Conservation (phyloP, 352 stramenopile species). For the Globisporangium irregulare region DNA sequence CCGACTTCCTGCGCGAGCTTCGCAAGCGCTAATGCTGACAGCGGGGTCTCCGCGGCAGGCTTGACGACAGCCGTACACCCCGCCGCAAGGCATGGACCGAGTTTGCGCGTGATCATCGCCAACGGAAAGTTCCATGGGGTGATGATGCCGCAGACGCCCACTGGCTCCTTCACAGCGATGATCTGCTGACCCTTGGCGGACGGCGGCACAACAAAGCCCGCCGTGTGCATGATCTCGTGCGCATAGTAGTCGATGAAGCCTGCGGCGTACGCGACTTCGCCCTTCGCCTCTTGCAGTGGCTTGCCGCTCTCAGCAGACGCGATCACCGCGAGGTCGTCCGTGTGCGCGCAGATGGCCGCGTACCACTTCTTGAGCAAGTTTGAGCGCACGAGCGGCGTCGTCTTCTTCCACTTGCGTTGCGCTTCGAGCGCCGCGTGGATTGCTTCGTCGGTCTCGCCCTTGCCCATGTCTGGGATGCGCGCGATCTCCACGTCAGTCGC, state of each 20-base stretch:
- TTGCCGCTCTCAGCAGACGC: slow-evolving; percentile 98
- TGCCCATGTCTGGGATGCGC: slow-evolving; percentile 67
- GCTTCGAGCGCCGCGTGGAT: slow-evolving; percentile 66
- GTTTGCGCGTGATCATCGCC: slow-evolving; percentile 98
- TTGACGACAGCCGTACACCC: slow-evolving; percentile 97
- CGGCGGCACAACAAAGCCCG: slow-evolving; percentile 77
- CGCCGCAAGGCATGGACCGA: slow-evolving; percentile 89
- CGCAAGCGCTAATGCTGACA: slow-evolving; percentile 92
- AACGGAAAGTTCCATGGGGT: slow-evolving; percentile 99
- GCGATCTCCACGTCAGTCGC: slow-evolving; percentile 74
- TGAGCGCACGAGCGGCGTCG: slow-evolving; percentile 58
- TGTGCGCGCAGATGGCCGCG: slow-evolving; percentile 62
- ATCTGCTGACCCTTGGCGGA: slow-evolving; percentile 55
- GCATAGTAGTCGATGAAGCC: slow-evolving; percentile 97
- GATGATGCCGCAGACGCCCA: slow-evolving; percentile 95
- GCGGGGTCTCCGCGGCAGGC: slow-evolving; percentile 93
- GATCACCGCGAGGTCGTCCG: slow-evolving; percentile 86
- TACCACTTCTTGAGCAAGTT: slow-evolving; percentile 82
- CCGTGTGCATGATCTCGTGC: slow-evolving; percentile 90
- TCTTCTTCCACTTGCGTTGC: slow-evolving; percentile 73
- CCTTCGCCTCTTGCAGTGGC: slow-evolving; percentile 90
- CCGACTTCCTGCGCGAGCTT: slow-evolving; percentile 87
- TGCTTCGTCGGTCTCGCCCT: slow-evolving; percentile 61
- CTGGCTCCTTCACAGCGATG: slow-evolving; percentile 86
- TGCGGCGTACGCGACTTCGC: slow-evolving; percentile 93